Base-by-base conservation (phyloP, 2,329 filamentous ascomycete genomes). In the Hypocreales sp. region DNA sequence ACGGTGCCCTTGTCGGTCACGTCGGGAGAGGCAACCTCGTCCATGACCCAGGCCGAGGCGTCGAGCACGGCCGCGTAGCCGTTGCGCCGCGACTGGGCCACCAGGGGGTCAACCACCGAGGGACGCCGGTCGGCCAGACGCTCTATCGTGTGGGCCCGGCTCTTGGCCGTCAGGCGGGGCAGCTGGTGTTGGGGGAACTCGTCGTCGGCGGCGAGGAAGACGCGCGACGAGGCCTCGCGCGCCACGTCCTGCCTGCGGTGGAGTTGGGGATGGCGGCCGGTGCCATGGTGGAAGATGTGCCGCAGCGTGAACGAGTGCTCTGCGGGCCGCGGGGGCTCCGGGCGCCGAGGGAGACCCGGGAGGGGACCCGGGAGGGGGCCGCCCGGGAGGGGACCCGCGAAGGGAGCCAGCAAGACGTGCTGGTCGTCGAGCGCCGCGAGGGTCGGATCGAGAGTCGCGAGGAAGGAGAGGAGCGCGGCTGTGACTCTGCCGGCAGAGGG, bases 251-350 rank as follows among this genome's bases (percentile, higher is more conserved):
- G 63, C 40, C 72, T 75, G 32, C 77, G 67, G 50, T 94, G 82
- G 11, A 94, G 67, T 5, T 64, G 54, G 3, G 86, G 86, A 40
- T 92, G 71, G 39, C 67, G 59, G 50, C 87, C 69, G 22, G 82
- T 79, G 32, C 87, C 87, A 55, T 93, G 86, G 49, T 94, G 86
- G 55, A 82, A 90, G 44, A 95, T 76, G 53, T 98, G 87, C 42
- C 83, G 76, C 31, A 98, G 68, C 6, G 66, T 73, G 58, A 77
- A 75, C 20, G 57, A 55, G 40, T 75, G 70, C 7, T 72, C 61
- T 13, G 60, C 58, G 8, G 67, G 58, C 8, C 43, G 46, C 14
- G 60, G 61, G 5, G 56, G 43, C 30, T 65, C 58, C 28, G 42
- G 46, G n/a, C 31, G 40, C 15, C 58, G 56, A 24, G 56, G 56